Percentiles rank a stretch among this genome's conserved stretches.
Conservation (phyloP, 1,139 yeast genomes). For the Kodamaea arcana region DNA sequence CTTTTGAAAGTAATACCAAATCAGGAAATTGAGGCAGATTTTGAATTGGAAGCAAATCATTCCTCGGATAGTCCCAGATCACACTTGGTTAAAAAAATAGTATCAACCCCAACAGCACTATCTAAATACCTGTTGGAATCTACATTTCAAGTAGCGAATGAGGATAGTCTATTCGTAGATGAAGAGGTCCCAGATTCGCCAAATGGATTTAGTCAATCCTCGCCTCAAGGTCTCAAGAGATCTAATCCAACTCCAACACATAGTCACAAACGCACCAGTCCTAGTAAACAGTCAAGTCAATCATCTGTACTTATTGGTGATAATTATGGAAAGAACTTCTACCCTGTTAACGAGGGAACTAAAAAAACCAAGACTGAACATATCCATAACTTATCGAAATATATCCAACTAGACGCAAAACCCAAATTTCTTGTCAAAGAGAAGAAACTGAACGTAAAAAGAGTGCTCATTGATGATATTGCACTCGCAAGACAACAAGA, state of each 20-base stretch:
- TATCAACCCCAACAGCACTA: not conserved
- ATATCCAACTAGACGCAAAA: not conserved
- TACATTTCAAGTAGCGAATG: not conserved
- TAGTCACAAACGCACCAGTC: too few species aligned
- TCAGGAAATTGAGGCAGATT: not conserved
- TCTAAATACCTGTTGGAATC: not conserved
- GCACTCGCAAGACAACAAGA: slow-evolving; percentile 44
- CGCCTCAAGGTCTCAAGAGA: not conserved
- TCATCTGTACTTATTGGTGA: not conserved
- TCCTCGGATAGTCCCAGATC: not conserved
- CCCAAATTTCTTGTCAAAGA: not conserved
- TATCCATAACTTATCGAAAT: slow-evolving; percentile 8
- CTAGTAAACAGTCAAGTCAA: not conserved
- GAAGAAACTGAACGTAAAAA: slow-evolving; percentile 1
- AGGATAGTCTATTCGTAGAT: not conserved
- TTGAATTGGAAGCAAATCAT: not conserved
- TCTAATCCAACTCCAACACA: not conserved
- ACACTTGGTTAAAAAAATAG: not conserved
- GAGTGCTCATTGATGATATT: slow-evolving; percentile 17
- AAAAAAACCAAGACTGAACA: slow-evolving; percentile 9
- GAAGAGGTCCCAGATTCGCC: not conserved
- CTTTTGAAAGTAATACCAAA: too few species aligned
- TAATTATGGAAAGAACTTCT: slow-evolving; percentile 12
- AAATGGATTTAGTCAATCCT: not conserved
- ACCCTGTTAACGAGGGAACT: slow-evolving; percentile 8